Evolutionary conservation across 1,139 yeast genomes (phyloP), one percentile per base, ranked within the genome.

Genomic region (Yamadazyma atlantica): DNA sequence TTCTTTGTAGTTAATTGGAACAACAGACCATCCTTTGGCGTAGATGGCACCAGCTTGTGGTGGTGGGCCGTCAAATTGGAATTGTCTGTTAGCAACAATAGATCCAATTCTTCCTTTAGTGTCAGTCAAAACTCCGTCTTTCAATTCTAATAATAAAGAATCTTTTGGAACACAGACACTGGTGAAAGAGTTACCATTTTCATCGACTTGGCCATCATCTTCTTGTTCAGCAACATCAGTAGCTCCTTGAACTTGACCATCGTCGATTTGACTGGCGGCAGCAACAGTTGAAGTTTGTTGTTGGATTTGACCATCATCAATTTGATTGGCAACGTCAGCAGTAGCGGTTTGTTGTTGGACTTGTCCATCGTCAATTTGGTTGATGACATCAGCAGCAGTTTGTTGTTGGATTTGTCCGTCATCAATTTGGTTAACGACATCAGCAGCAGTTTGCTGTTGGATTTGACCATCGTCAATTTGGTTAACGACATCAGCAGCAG

Each of bases 351-450:
- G 51, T 46, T 58, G 64, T 50, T 62, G 70, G 23, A 58, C 55
- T 53, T 64, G 69, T 29, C 69, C 68, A 40, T 62, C 67, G 36
- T 49, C 40, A 36, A 58, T 53, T 50, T 61, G 64, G 39, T 48
- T 43, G 18, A 46, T 58, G 32, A 49, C 65, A 11, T 55, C 38
- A 19, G 63, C 62, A 39, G 57, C 52, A 50, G 66, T 50, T 50
- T 53, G 64, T 38, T 60, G 79, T 61, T 78, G 85, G 50, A 78
- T 66, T 65, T 80, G 85, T 51, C 85, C 85, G 48, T 79, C 84
- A 43, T 70, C 66, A 41, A 78, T 78, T 60, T 79, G 84, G 52
- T 56, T 57, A 35, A 71, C 59, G 12, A 54, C 73, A 27, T 69
- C 64, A 27, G 70, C 68, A 16, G 69, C 60, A 35, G 45, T 41